These are phyloP conservation scores for Gnaphalium uliginosum DNA, from an alignment of 129 eudicot genomes.

Conservation along the genomic window DNA sequence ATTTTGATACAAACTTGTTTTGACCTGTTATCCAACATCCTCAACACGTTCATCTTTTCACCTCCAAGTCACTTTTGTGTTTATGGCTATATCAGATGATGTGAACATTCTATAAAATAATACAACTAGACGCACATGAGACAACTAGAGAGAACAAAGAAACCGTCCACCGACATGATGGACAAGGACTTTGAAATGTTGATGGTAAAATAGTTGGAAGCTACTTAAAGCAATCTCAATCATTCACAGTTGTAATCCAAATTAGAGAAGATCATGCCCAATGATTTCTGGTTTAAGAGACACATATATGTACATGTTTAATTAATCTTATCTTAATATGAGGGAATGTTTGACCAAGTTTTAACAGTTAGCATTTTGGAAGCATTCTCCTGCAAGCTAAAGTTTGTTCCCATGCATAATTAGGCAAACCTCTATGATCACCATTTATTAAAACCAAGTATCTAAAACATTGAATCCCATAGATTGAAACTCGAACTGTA, in stretches of 20 bases:
- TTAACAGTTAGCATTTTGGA: conserved; percentile 12
- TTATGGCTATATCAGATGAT: conserved; percentile 7
- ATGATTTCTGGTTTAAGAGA: conserved; percentile 27
- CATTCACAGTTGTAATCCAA: conserved; percentile 41
- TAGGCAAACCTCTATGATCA: background rate
- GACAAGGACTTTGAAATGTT: conserved; percentile 14
- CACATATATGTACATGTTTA: conserved; percentile 8
- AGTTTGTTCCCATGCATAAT: conserved; percentile 19
- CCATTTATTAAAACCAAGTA: background rate
- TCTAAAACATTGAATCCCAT: background rate
- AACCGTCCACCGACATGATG: conserved; percentile 11
- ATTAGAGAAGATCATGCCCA: conserved; percentile 17
- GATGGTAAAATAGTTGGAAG: conserved; percentile 4
- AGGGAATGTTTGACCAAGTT: conserved; percentile 37
- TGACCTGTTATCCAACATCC: background rate
- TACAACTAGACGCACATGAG: background rate
- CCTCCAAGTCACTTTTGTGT: background rate
- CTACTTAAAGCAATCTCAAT: conserved; percentile 23
- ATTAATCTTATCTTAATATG: conserved; percentile 16
- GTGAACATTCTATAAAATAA: background rate
- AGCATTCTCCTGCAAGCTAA: background rate
- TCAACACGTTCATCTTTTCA: background rate
- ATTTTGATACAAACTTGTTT: too few species aligned
- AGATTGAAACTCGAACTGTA: background rate
- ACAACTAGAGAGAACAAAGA: background rate